Conservation (phyloP, 2,329 filamentous ascomycete genomes). For the Fusarium pseudonygamai region DNA sequence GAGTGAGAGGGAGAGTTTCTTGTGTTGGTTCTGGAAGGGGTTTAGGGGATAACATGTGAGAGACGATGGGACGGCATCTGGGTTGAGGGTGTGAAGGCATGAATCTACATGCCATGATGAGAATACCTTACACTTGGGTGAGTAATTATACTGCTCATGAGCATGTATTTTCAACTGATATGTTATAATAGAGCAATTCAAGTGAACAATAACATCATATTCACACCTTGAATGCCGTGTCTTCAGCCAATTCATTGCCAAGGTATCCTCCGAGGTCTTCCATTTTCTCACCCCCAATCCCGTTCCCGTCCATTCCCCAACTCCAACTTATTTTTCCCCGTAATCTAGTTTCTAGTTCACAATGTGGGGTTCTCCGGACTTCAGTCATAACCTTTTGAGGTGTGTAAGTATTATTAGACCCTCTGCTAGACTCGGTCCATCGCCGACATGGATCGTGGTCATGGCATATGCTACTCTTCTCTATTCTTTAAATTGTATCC, state of each 20-base stretch:
- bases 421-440: constrained; percentile 17
- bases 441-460: constrained; percentile 16
- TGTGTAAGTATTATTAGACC: constrained; percentile 26
- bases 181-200: no score
- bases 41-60: constrained; percentile 18
- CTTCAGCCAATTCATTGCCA: neutral
- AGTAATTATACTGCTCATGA: neutral
- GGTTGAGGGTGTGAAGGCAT: constrained; percentile 11
- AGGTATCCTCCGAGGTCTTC: constrained; percentile 26
- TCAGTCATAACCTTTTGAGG: constrained; percentile 14
- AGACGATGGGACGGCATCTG: neutral
- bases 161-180: neutral
- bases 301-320: constrained; percentile 4
- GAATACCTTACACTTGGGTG: accelerated
- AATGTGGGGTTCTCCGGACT: constrained; percentile 36
- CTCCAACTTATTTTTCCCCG: constrained; percentile 27
- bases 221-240: neutral
- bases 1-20: neutral
- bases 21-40: neutral
- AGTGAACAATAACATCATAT: neutral
- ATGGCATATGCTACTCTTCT: constrained; percentile 6
- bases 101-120: neutral
- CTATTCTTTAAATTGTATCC: constrained; percentile 27
- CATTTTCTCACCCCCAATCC: constrained; percentile 23
- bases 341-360: neutral